Base-by-base conservation (phyloP, 176 grass and related monocot genomes). In the Oryza coarctata region DNA sequence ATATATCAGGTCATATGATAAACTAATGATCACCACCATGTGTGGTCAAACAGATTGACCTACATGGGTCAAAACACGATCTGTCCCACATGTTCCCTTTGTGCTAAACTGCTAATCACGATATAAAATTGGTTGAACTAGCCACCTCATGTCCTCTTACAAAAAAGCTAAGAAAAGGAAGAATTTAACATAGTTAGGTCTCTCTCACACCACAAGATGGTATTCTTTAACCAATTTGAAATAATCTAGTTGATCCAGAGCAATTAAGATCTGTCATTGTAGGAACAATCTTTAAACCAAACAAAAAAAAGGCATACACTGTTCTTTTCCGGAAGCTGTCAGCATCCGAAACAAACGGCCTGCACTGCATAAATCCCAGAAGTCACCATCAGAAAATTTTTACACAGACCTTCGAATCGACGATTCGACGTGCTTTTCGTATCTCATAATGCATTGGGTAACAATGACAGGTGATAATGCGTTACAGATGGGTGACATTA, bases 61-160 rank as follows among this genome's bases (percentile, higher is more conserved):
- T 58, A 35, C 35, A 77, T 39, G 39, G 39, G 72, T 63, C 52
- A 38, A 81, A 87, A 44, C 38, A 23, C 31, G 70, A 11, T 49
- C 18, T 71, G 40, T 64, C 70, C 12, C 63, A 50, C 82, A 85
- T 80, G 76, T 47, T 81, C 41, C 40, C 1, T 65, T 5, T 76
- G 82, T 23, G 31, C 49, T 60, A 58, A 43, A 35, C 45, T 49
- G 45, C 14, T 55, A 55, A 55, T 3, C 22, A 29, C 49, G 50
- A 38, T 75, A 70, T 63, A 74, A 1, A 76, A 82, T n/a, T 29
- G 2, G 4, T 52, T 55, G 71, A 49, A 77, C 39, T 9, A 43
- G 13, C 70, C 70, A 89, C 43, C 41, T 65, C 71, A 55, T 35
- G 34, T 27, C 36, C 36, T 85, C 41, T 71, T 81, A 52, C 40